A percentile compares a stretch with the other conserved stretches of the same genome.
These are phyloP conservation scores for Austroboletus festivus DNA, from an alignment of 768 basidiomycete species.

Conservation along the genomic window DNA sequence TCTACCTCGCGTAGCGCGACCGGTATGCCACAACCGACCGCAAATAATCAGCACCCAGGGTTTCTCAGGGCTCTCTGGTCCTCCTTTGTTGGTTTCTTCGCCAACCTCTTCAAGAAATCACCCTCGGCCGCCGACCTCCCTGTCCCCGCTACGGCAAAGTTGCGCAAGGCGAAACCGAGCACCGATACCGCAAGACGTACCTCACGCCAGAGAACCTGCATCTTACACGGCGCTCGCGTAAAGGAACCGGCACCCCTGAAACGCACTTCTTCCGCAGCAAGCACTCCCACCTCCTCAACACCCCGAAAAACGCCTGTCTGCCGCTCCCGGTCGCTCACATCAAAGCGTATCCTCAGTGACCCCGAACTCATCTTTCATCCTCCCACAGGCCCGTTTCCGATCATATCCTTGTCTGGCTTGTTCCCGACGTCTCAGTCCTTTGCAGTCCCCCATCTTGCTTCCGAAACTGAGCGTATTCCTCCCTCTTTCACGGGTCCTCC, in stretches of 20 bases:
- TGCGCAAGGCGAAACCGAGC: neutral
- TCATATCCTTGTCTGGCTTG: conserved; percentile 19
- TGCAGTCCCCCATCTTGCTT: neutral
- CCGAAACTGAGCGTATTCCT: conserved; percentile 1
- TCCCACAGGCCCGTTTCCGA: conserved; percentile 14
- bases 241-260: conserved; percentile 11
- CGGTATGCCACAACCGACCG: no score
- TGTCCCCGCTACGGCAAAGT: conserved; percentile 14
- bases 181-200: no score
- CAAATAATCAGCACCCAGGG: no score
- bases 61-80: conserved; percentile 19
- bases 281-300: conserved; percentile 5
- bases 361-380: conserved; percentile 13
- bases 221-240: no score
- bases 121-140: conserved; percentile 12
- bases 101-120: conserved; percentile 11
- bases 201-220: no score
- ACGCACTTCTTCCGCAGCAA: conserved; percentile 4
- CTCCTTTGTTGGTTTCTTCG: conserved; percentile 8
- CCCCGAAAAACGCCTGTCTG: neutral
- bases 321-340: conserved; percentile 5
- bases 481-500: neutral
- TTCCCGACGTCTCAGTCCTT: conserved; percentile 8
- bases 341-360: neutral
- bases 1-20: no score